Conservation (phyloP, 495 filamentous ascomycete species). For the Neurospora sp. region DNA sequence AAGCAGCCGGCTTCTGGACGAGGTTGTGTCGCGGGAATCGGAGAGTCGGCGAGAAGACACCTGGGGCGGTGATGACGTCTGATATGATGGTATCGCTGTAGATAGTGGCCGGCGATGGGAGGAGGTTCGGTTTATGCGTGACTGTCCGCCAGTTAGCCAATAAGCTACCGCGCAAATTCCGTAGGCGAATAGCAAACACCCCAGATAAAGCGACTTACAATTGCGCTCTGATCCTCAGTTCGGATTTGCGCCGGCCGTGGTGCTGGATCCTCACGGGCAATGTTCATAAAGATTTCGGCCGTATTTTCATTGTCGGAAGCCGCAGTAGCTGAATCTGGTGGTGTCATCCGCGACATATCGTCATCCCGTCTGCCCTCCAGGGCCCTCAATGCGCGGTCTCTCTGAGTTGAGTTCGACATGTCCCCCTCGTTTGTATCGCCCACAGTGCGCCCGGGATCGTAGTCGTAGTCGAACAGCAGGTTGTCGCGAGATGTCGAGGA, state of each 20-base stretch:
- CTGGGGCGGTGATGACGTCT: conserved; percentile 27
- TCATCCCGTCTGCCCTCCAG: conserved; percentile 35
- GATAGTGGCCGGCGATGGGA: conserved; percentile 37
- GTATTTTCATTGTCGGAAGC: conserved; percentile 36
- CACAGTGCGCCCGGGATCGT: conserved; percentile 26
- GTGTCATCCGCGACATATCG: conserved; percentile 28
- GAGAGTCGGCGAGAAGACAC: conserved; percentile 32
- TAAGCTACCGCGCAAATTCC: not conserved
- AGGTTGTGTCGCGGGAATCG: conserved; percentile 30
- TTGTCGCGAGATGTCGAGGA: conserved; percentile 40
- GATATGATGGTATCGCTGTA: conserved; percentile 25
- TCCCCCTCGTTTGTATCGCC: conserved; percentile 30
- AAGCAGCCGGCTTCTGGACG: conserved; percentile 20
- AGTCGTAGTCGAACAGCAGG: conserved; percentile 40
- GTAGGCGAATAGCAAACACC: not conserved
- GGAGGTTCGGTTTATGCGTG: conserved; percentile 27
- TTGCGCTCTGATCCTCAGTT: conserved; percentile 25
- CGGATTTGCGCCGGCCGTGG: conserved; percentile 17
- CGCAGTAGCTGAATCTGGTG: conserved; percentile 28
- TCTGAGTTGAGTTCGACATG: conserved; percentile 30
- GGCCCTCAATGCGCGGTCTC: conserved; percentile 39
- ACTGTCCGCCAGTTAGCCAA: conserved; percentile 18
- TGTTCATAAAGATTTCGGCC: conserved; percentile 44
- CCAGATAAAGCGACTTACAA: conserved; percentile 26
- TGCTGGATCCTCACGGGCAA: conserved; percentile 38